These are phyloP conservation scores for Xylaria longipes DNA, from an alignment of 495 filamentous ascomycete genomes.

Conservation along the genomic window DNA sequence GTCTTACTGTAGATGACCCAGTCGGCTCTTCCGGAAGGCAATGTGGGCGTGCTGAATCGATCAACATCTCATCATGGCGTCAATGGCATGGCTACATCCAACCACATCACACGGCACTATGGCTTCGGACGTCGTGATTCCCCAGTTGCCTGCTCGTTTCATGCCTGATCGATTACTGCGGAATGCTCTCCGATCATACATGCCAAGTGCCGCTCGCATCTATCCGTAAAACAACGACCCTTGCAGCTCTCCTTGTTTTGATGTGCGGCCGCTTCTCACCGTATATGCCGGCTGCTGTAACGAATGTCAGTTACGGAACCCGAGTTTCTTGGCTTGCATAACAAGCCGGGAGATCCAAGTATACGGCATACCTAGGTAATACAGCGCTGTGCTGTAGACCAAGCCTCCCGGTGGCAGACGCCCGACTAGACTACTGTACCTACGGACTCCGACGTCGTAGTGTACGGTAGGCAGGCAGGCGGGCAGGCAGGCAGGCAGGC, in stretches of 20 bases:
- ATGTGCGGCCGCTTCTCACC: conserved; percentile 16
- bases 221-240: conserved; percentile 16
- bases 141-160: neutral
- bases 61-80: neutral
- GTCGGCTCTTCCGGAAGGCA: conserved; percentile 7
- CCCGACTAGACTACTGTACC: neutral
- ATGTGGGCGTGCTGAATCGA: neutral
- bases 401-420: neutral
- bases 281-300: neutral
- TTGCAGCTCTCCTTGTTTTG: conserved; percentile 12
- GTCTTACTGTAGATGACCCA: neutral
- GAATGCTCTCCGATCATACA: conserved; percentile 5
- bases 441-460: conserved; percentile 20
- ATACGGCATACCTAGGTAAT: neutral
- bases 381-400: neutral
- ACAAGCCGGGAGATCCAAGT: neutral
- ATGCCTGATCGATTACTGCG: neutral
- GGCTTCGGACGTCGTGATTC: conserved; percentile 1
- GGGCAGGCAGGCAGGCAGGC: too few species aligned
- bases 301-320: neutral
- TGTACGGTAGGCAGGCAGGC: neutral
- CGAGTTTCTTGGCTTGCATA: conserved; percentile 17
- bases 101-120: neutral
- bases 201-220: conserved; percentile 3
- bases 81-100: neutral